Evolutionary conservation across 257 asterid species (phyloP), one percentile per base, ranked within the genome.

Genomic region (Oldenlandia corymbosa): DNA sequence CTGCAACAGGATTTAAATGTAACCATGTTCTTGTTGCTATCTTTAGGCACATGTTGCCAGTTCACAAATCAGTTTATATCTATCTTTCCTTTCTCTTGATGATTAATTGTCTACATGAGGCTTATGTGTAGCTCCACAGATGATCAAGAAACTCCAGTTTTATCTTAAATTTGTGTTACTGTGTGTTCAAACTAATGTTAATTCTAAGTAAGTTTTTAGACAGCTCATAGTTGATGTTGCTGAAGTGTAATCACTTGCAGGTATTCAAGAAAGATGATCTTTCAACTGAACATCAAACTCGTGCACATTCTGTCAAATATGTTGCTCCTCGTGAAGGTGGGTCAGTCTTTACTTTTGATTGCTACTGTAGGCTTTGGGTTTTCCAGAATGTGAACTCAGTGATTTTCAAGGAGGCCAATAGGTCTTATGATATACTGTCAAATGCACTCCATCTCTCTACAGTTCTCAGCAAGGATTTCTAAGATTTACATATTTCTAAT

Each of bases 211-310:
- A 41, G 34, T 42, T 32, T 54, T 51, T 46, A 32, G 30, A 51
- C 26, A 4, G 47, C 58, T 62, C 34, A 4, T 27, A 31, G 71
- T 34, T 45, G 30, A 52, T 37, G 64, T 55, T 69, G 59, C 76
- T 48, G 69, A 45, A 68, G 56, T 60, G 67, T 36, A 59, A 45
- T 42, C 42, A 51, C 58, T 67, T 51, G 63, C 84, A 91, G 98
- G 91, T 88, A 50, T 81, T 88, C 80, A 56, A 72, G 73, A 87
- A 78, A 76, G 82, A 81, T 60, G 78, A 64, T 43, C 64, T 79
- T 37, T 55, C 79, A 61, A 55, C 76, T 66, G 51, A 51, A 48
- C 66, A 62, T n/a, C 50, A 43, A 46, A 39, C 17, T 60, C 63
- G 79, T 60, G 68, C 77, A 65, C 23, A 63, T 71, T 72, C 83